A percentile compares a stretch with the other conserved stretches of the same genome.
phyloP scores from a whole-genome alignment of 257 asterid genomes.

The Solanum rostratum region DNA sequence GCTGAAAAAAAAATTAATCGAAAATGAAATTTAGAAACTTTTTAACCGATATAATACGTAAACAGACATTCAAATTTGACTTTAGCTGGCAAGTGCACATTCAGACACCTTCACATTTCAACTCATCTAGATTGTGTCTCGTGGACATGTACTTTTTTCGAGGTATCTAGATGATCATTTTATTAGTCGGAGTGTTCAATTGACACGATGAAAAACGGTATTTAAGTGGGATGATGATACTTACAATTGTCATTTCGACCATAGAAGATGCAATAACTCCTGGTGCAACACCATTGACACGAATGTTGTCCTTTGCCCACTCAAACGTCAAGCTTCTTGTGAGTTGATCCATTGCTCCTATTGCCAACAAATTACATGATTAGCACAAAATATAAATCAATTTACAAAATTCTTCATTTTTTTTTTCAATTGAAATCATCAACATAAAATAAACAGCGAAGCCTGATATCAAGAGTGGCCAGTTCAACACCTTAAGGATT shows the following conservation, averaged over 20 bases:
- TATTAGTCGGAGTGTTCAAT: not conserved
- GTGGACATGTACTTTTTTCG: not conserved
- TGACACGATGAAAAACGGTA: not conserved
- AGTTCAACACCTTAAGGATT: not conserved
- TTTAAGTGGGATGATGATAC: not conserved
- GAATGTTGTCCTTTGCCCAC: not conserved
- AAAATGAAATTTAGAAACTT: not conserved
- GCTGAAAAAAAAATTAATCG: not conserved
- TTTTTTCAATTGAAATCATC: not conserved
- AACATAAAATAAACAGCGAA: no score
- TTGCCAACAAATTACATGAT: not conserved
- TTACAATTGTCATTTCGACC: not conserved
- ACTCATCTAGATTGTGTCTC: not conserved
- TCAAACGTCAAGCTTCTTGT: not conserved
- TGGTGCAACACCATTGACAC: not conserved
- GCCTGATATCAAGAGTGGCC: not conserved
- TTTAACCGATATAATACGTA: not conserved
- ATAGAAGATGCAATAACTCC: not conserved
- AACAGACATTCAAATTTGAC: not conserved
- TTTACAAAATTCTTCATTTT: not conserved
- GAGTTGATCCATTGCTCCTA: conserved; percentile 3
- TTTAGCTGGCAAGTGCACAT: not conserved
- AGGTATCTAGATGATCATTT: not conserved
- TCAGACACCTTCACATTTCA: not conserved
- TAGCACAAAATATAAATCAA: not conserved